These are phyloP conservation scores for Colletotrichum navitas DNA, from an alignment of 2,329 filamentous ascomycete species.

Conservation along the genomic window DNA sequence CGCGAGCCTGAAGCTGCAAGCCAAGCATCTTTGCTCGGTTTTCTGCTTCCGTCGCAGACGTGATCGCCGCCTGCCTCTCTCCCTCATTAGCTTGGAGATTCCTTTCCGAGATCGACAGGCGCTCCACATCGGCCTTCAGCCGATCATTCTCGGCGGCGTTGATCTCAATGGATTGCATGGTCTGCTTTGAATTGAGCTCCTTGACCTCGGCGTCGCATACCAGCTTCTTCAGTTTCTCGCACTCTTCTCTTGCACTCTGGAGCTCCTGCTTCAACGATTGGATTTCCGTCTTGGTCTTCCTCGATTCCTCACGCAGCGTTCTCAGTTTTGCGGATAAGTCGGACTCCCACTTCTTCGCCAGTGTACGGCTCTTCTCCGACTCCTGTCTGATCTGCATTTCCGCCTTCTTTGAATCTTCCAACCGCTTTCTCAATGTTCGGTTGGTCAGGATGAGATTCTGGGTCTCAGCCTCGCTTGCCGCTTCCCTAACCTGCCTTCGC, in stretches of 20 bases:
- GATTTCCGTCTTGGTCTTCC: slow-evolving; percentile 70
- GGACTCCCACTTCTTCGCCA: slow-evolving; percentile 83
- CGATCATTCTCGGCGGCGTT: slow-evolving; percentile 71
- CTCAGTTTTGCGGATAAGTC: slow-evolving; percentile 77
- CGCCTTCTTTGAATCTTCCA: slow-evolving; percentile 78
- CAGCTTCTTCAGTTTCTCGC: slow-evolving; percentile 73
- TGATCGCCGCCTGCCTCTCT: slow-evolving; percentile 68
- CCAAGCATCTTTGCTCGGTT: slow-evolving; percentile 70
- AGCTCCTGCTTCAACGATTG: slow-evolving; percentile 70
- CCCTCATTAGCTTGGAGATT: slow-evolving; percentile 74
- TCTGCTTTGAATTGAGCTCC: slow-evolving; percentile 73
- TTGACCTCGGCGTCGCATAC: slow-evolving; percentile 78
- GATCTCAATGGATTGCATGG: slow-evolving; percentile 72
- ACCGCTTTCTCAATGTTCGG: slow-evolving; percentile 77
- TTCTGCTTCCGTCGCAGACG: slow-evolving; percentile 70
- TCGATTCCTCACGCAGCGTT: slow-evolving; percentile 76
- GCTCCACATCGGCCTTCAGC: slow-evolving; percentile 69
- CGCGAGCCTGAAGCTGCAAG: slow-evolving; percentile 66
- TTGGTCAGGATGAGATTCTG: slow-evolving; percentile 85
- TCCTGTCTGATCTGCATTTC: slow-evolving; percentile 80
- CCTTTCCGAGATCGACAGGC: slow-evolving; percentile 71
- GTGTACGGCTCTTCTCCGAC: slow-evolving; percentile 76
- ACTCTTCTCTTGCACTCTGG: slow-evolving; percentile 68
- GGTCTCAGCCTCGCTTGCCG: slow-evolving; percentile 83
- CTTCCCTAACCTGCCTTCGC: slow-evolving; percentile 79